These are phyloP conservation scores for Eimeria praecox DNA, from an alignment of 169 alveolate genomes.

Conservation along the genomic window DNA sequence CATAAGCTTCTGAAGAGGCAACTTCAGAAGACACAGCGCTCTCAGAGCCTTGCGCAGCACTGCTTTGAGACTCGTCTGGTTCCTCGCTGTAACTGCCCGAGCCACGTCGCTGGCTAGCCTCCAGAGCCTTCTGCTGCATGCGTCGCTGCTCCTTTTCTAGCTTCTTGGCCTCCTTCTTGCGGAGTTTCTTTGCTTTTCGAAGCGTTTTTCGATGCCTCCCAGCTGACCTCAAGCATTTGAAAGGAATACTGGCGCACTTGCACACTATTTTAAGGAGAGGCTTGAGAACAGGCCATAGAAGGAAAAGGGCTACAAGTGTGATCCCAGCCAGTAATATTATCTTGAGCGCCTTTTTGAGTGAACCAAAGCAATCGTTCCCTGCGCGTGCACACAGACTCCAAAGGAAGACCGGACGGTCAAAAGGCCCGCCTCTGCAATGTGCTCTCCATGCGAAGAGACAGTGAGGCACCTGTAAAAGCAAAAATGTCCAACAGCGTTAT, in stretches of 20 bases:
- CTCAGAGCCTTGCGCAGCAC: not conserved
- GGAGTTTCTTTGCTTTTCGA: not conserved
- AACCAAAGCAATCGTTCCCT: slow-evolving; percentile 73
- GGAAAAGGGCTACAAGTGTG: slow-evolving; percentile 56
- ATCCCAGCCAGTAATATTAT: slow-evolving; percentile 39
- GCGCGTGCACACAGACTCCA: not conserved
- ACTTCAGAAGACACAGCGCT: slow-evolving; percentile 21
- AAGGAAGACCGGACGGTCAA: not conserved
- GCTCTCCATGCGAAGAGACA: not conserved
- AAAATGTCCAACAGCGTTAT: not conserved
- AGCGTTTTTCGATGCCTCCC: slow-evolving; percentile 30
- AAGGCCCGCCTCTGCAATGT: not conserved
- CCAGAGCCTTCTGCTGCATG: not conserved
- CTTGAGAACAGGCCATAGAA: slow-evolving; percentile 59
- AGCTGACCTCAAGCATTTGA: slow-evolving; percentile 47
- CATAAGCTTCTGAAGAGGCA: slow-evolving; percentile 2
- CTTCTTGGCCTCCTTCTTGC: slow-evolving; percentile 57
- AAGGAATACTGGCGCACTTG: slow-evolving; percentile 50
- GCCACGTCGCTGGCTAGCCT: not conserved
- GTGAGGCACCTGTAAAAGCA: not conserved
- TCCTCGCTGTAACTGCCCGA: slow-evolving; percentile 2
- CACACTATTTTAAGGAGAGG: slow-evolving; percentile 43
- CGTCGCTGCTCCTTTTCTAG: slow-evolving; percentile 25
- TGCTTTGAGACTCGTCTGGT: not conserved
- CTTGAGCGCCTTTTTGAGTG: slow-evolving; percentile 54